These are phyloP conservation scores for Tuber aestivum DNA, from an alignment of 495 filamentous ascomycete genomes.

Conservation along the genomic window DNA sequence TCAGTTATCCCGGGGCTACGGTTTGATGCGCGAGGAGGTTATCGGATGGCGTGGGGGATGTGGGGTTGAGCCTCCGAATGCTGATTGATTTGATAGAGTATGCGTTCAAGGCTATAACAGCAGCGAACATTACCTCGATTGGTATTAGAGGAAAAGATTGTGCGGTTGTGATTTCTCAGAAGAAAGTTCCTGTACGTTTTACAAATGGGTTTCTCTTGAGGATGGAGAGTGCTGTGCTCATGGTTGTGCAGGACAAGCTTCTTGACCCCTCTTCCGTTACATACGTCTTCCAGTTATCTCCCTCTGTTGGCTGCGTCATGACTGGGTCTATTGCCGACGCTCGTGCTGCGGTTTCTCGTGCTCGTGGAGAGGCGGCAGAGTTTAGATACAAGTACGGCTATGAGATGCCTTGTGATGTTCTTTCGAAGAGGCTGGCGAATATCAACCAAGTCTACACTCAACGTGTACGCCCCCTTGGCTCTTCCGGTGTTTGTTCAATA, in stretches of 20 bases:
- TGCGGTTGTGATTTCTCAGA: conserved; percentile 94
- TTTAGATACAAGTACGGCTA: conserved; percentile 98
- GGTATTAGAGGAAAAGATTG: conserved; percentile 94
- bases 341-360: conserved; percentile 80
- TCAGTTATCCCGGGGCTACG: conserved; percentile 50
- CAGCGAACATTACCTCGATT: conserved; percentile 96
- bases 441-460: conserved; percentile 99
- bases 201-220: background rate
- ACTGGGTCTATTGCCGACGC: conserved; percentile 98
- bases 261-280: conserved; percentile 96
- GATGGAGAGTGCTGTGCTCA: conserved; percentile 9
- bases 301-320: conserved; percentile 95
- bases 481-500: conserved; percentile 10
- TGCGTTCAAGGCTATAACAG: conserved; percentile 99
- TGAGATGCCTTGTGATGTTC: conserved; percentile 96
- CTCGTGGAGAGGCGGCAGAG: conserved; percentile 90
- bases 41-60: background rate
- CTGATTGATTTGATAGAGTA: conserved; percentile 62
- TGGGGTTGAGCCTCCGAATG: conserved; percentile 9
- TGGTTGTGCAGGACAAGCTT: conserved; percentile 73
- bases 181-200: conserved; percentile 90
- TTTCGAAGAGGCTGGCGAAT: conserved; percentile 94
- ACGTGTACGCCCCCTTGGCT: conserved; percentile 49
- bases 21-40: background rate
- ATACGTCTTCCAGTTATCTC: conserved; percentile 93